Percentiles rank a stretch among this genome's conserved stretches.
phyloP scores from a whole-genome alignment of 177 flowering plant species.

The Vitis hybrid region DNA sequence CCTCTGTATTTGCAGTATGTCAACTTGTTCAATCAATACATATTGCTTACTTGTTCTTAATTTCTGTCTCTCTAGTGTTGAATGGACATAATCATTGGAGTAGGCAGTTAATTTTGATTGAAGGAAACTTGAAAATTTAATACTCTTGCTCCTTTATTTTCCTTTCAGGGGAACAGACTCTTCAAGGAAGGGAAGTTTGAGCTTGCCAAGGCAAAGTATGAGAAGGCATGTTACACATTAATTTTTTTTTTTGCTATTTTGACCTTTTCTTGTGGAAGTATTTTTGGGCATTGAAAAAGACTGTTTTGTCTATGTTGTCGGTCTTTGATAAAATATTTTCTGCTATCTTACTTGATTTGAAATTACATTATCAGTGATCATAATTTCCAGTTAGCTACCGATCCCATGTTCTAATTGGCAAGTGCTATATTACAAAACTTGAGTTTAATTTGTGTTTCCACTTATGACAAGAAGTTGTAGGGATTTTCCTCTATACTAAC shows the following conservation, averaged over 20 bases:
- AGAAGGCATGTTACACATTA: conserved; percentile 54
- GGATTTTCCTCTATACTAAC: not conserved
- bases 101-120: not conserved
- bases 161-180: conserved; percentile 89
- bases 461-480: not conserved
- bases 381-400: not conserved
- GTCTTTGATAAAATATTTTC: not conserved
- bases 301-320: no score
- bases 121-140: not conserved
- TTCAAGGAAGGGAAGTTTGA: conserved; percentile 95
- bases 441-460: not conserved
- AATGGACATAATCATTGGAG: not conserved
- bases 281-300: not conserved
- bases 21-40: not conserved
- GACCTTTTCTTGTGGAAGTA: not conserved
- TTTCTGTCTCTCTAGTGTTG: not conserved
- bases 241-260: not conserved
- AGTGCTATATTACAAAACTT: not conserved
- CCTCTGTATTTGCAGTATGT: not conserved
- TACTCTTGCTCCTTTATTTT: conserved; percentile 10
- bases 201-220: conserved; percentile 97
- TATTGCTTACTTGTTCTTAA: not conserved
- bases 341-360: not conserved
- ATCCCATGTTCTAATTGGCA: not conserved
- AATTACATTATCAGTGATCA: not conserved